Percentiles rank a stretch among this genome's conserved stretches.
Conservation (phyloP, 1,284 basidiomycete species). For the Microbotryum saponariae region DNA sequence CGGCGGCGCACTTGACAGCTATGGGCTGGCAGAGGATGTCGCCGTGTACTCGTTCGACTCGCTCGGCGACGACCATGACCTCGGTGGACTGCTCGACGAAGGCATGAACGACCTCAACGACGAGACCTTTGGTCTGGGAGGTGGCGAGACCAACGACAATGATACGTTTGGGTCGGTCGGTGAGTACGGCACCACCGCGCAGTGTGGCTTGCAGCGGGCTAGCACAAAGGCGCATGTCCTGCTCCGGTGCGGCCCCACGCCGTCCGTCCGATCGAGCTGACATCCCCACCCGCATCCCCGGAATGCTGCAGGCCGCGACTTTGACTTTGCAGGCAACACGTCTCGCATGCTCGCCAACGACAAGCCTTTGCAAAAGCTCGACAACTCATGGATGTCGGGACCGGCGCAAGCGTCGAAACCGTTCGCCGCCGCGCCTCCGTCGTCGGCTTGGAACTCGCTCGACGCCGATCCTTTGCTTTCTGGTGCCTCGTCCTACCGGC, state of each 20-base stretch:
- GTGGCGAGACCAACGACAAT: constrained; percentile 52
- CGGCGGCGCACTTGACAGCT: background rate
- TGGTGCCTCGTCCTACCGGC: background rate
- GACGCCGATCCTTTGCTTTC: constrained; percentile 32
- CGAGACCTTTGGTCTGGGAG: constrained; percentile 77
- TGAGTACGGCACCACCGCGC: constrained; percentile 42
- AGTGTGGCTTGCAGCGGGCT: too few species aligned
- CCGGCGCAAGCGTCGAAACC: background rate
- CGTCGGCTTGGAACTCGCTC: constrained; percentile 31
- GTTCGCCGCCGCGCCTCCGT: constrained; percentile 1
- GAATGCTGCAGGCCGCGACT: constrained; percentile 65
- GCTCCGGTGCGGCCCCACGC: background rate
- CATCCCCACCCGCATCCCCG: background rate
- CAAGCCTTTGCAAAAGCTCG: constrained; percentile 16
- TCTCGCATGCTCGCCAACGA: constrained; percentile 38
- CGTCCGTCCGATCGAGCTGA: background rate
- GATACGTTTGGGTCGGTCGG: constrained; percentile 78
- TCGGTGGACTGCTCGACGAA: constrained; percentile 78
- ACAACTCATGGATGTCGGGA: background rate
- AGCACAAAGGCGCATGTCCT: too few species aligned
- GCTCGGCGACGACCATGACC: constrained; percentile 71
- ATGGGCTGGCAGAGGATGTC: constrained; percentile 57
- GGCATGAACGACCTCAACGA: constrained; percentile 85
- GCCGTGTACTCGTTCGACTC: constrained; percentile 44
- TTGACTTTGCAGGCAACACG: constrained; percentile 61